A percentile compares a stretch with the other conserved stretches of the same genome.
These are phyloP conservation scores for Saturnispora halmiae DNA, from an alignment of 805 yeast genomes.

Conservation along the genomic window DNA sequence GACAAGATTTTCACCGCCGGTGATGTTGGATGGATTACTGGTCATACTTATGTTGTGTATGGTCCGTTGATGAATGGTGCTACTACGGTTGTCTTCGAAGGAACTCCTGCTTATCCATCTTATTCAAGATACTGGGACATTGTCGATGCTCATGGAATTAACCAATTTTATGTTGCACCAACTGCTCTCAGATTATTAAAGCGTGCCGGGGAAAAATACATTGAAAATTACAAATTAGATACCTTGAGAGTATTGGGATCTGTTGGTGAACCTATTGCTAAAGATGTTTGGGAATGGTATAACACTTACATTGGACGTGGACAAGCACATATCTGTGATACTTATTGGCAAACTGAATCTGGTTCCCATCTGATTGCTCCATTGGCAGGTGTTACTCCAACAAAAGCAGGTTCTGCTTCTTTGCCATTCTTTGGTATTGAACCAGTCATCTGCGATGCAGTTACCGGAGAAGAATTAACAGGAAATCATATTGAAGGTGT, in stretches of 20 bases:
- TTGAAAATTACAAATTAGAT: slow-evolving; percentile 51
- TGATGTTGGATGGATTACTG: slow-evolving; percentile 89
- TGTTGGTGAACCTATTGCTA: slow-evolving; percentile 81
- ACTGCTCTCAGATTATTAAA: slow-evolving; percentile 71
- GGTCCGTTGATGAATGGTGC: slow-evolving; percentile 74
- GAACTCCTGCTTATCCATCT: slow-evolving; percentile 80
- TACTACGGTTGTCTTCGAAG: slow-evolving; percentile 74
- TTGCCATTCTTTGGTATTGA: slow-evolving; percentile 79
- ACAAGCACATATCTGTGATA: slow-evolving; percentile 66
- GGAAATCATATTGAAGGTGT: slow-evolving; percentile 78
- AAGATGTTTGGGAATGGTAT: slow-evolving; percentile 86
- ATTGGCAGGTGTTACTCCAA: slow-evolving; percentile 66
- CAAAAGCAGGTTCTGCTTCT: slow-evolving; percentile 80
- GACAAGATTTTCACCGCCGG: slow-evolving; percentile 81
- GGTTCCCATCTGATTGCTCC: slow-evolving; percentile 77
- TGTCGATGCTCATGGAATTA: slow-evolving; percentile 59
- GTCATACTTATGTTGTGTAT: slow-evolving; percentile 75
- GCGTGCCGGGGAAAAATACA: slow-evolving; percentile 59
- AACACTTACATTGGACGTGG: slow-evolving; percentile 61
- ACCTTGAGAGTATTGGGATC: slow-evolving; percentile 68
- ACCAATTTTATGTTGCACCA: slow-evolving; percentile 79
- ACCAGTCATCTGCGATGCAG: slow-evolving; percentile 65
- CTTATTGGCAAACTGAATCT: slow-evolving; percentile 87
- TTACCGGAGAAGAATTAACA: slow-evolving; percentile 55
- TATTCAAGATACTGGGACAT: slow-evolving; percentile 76